Evolutionary conservation across 768 basidiomycete species (phyloP).

Genomic region (Lentinula lateritia): DNA sequence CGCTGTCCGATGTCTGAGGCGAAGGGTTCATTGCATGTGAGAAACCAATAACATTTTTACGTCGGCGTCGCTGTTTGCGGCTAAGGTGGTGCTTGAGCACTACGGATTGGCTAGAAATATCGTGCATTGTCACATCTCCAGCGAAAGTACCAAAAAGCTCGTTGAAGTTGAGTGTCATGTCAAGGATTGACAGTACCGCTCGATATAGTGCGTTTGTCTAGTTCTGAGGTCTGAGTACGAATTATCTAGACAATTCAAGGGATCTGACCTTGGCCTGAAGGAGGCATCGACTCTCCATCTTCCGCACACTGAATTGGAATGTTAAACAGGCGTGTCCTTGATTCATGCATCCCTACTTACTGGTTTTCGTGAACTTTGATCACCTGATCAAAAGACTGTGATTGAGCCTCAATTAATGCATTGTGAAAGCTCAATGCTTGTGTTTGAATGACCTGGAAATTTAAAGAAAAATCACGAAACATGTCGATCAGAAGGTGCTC

Average conservation of each 20-base stretch:
- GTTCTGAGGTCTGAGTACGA: neutral
- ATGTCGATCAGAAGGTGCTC: conserved; percentile 12
- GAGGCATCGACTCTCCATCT: conserved; percentile 56
- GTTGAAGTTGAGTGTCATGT: conserved; percentile 69
- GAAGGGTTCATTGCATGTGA: conserved; percentile 27
- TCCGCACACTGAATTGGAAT: conserved; percentile 42
- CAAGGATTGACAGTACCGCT: conserved; percentile 63
- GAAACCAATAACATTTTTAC: conserved; percentile 59
- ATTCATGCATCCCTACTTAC: conserved; percentile 33
- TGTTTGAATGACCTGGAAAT: conserved; percentile 58
- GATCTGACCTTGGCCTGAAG: conserved; percentile 41
- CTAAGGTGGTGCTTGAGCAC: conserved; percentile 56
- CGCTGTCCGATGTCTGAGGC: conserved; percentile 24
- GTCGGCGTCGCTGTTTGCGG: conserved; percentile 49
- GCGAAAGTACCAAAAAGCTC: conserved; percentile 56
- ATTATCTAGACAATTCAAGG: neutral
- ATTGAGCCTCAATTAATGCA: conserved; percentile 44
- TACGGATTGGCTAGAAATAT: conserved; percentile 46
- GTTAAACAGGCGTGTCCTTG: neutral
- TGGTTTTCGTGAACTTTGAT: conserved; percentile 63
- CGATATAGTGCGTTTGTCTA: conserved; percentile 63
- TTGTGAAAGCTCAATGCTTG: conserved; percentile 58
- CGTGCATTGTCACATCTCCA: conserved; percentile 54
- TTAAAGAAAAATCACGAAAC: conserved; percentile 1
- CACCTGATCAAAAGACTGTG: conserved; percentile 62